Conservation (phyloP, 768 basidiomycete species). For the Auricularia heimuer region DNA sequence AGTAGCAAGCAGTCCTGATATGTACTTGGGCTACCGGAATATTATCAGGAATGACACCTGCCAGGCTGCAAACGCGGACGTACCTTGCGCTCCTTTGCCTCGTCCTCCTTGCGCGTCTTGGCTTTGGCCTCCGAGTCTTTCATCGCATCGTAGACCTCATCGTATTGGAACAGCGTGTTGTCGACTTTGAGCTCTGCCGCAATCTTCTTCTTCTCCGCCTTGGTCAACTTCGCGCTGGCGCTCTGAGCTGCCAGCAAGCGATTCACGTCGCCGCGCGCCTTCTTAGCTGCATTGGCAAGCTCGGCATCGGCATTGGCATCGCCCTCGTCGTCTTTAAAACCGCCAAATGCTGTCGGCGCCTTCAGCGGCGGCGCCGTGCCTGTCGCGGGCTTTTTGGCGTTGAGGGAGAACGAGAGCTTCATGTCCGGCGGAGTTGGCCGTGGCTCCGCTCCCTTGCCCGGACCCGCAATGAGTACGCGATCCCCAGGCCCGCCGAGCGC, state of each 20-base stretch:
- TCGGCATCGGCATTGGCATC: slow-evolving; percentile 46
- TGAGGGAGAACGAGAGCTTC: slow-evolving; percentile 87
- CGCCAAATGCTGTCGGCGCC: slow-evolving; percentile 52
- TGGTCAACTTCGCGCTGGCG: slow-evolving; percentile 42
- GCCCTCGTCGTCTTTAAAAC: slow-evolving; percentile 43
- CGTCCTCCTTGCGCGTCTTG: slow-evolving; percentile 67
- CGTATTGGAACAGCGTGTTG: slow-evolving; percentile 82
- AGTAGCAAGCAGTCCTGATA: slow-evolving; percentile 62
- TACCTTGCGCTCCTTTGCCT: slow-evolving; percentile 71
- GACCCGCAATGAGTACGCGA: too few relatives aligned
- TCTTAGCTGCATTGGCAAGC: slow-evolving; percentile 28
- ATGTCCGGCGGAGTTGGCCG: slow-evolving; percentile 26
- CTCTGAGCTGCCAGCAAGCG: slow-evolving; percentile 39
- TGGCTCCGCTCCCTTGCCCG: background rate
- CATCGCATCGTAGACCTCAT: slow-evolving; percentile 94
- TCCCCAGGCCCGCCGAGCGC: background rate
- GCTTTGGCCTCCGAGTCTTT: slow-evolving; percentile 71
- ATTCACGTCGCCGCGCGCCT: slow-evolving; percentile 15
- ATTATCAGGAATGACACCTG: slow-evolving; percentile 12
- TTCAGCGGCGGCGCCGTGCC: slow-evolving; percentile 36
- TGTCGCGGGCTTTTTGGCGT: slow-evolving; percentile 33
- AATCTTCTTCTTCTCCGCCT: slow-evolving; percentile 60
- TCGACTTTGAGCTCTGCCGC: slow-evolving; percentile 75
- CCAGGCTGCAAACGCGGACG: slow-evolving; percentile 14
- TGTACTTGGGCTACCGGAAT: slow-evolving; percentile 80